Evolutionary conservation across 257 asterid species (phyloP).

Genomic region (Penstemon eatonii): DNA sequence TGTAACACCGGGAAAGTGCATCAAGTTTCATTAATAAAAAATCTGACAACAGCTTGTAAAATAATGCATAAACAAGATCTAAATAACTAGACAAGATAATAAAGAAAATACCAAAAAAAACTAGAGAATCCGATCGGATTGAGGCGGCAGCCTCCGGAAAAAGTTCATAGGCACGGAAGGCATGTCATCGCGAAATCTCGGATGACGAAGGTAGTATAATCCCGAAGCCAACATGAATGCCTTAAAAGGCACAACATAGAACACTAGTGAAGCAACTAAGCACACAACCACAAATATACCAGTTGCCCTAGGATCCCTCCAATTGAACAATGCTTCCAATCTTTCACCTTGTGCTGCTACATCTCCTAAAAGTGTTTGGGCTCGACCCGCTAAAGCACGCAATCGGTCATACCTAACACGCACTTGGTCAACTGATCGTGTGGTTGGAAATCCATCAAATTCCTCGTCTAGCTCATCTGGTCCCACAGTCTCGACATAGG

Average conservation of each 20-base stretch:
- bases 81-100: not conserved
- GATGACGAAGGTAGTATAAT: conserved; percentile 80
- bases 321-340: conserved; percentile 79
- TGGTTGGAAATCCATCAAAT: conserved; percentile 72
- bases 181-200: conserved; percentile 85
- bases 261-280: conserved; percentile 60
- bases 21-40: conserved; percentile 14
- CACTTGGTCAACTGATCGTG: conserved; percentile 58
- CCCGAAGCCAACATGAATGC: conserved; percentile 59
- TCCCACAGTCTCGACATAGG: conserved; percentile 64
- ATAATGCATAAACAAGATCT: not conserved
- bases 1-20: conserved; percentile 55
- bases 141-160: conserved; percentile 80
- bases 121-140: conserved; percentile 75
- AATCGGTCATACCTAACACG: conserved; percentile 66
- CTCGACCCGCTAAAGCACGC: conserved; percentile 80
- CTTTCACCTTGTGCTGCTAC: conserved; percentile 91
- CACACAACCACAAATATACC: conserved; percentile 69
- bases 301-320: conserved; percentile 91
- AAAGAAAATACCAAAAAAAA: not conserved
- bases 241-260: conserved; percentile 72
- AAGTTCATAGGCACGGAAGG: conserved; percentile 78
- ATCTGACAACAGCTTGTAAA: not conserved
- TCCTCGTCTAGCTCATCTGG: conserved; percentile 84
- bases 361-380: conserved; percentile 80